phyloP scores from a whole-genome alignment of 805 yeast genomes.

The Starmerella sp. region DNA sequence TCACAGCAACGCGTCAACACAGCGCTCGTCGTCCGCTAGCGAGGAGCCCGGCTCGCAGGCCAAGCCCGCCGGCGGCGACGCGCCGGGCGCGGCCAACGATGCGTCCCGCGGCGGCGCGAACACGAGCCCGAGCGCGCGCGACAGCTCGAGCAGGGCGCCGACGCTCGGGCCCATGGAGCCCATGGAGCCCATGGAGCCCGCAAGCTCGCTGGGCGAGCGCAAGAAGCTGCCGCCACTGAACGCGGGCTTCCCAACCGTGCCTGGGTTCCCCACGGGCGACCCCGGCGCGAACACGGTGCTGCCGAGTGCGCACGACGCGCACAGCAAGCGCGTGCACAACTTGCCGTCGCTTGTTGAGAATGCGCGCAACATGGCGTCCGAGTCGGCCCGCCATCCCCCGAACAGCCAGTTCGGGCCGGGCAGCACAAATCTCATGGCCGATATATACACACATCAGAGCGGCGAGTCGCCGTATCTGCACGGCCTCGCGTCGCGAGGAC shows the following conservation, averaged over 20 bases:
- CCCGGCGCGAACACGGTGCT: neutral
- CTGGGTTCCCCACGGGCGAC: slow-evolving; percentile 4
- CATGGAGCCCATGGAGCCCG: slow-evolving; percentile 5
- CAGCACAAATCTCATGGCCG: slow-evolving; percentile 1
- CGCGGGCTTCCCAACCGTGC: neutral
- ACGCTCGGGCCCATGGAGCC: slow-evolving; percentile 7
- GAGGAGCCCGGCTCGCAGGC: too few relatives aligned
- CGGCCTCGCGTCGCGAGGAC: neutral
- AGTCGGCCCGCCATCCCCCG: neutral
- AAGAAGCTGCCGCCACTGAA: neutral
- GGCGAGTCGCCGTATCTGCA: neutral
- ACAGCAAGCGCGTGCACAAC: neutral
- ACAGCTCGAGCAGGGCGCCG: neutral
- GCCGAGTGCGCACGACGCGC: neutral
- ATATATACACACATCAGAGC: slow-evolving; percentile 4
- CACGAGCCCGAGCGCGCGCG: neutral
- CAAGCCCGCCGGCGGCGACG: too few relatives aligned
- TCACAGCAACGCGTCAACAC: neutral
- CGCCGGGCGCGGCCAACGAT: neutral
- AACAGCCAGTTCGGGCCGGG: neutral
- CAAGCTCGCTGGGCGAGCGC: neutral
- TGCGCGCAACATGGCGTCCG: neutral
- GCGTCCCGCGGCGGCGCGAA: neutral
- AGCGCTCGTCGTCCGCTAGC: neutral
- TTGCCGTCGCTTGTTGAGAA: neutral